These are phyloP conservation scores for Aspergillus terreus DNA, from an alignment of 2,329 filamentous ascomycete genomes.

Conservation along the genomic window DNA sequence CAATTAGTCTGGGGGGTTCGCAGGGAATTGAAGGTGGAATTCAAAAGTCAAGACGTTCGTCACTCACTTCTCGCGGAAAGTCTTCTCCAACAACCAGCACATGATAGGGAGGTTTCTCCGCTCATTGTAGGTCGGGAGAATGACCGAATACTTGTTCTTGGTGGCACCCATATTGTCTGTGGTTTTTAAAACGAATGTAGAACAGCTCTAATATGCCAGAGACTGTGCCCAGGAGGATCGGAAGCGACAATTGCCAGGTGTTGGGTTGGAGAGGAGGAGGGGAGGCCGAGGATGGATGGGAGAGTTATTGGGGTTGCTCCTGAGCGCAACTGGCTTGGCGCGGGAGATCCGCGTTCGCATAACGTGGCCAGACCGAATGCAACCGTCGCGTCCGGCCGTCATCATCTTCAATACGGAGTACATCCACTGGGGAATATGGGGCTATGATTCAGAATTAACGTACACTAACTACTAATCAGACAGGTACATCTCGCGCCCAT, in stretches of 20 bases:
- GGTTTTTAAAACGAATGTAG: neutral
- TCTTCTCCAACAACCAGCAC: conserved; percentile 87
- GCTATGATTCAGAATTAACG: neutral
- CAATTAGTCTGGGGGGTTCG: neutral
- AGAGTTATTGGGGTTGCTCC: conserved; percentile 1
- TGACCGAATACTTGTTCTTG: conserved; percentile 88
- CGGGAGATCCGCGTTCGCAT: conserved; percentile 9
- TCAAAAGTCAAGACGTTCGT: neutral
- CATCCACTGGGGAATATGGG: no score
- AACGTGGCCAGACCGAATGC: neutral
- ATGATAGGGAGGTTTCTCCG: conserved; percentile 95
- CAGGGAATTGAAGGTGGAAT: neutral
- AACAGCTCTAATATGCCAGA: neutral
- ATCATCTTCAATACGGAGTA: neutral
- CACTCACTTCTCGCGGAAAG: conserved; percentile 78
- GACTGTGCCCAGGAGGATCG: neutral
- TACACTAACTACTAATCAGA: neutral
- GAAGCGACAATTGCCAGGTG: neutral
- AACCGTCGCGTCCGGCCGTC: neutral
- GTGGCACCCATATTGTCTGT: conserved; percentile 32
- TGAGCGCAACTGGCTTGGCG: conserved; percentile 6
- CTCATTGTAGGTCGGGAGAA: conserved; percentile 98
- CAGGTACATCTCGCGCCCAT: no score
- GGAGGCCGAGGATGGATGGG: conserved; percentile 1
- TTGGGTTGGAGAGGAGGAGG: neutral